Evolutionary conservation across 768 basidiomycete species (phyloP), one percentile per base, ranked within the genome.

Genomic region (Lactarius quietus): DNA sequence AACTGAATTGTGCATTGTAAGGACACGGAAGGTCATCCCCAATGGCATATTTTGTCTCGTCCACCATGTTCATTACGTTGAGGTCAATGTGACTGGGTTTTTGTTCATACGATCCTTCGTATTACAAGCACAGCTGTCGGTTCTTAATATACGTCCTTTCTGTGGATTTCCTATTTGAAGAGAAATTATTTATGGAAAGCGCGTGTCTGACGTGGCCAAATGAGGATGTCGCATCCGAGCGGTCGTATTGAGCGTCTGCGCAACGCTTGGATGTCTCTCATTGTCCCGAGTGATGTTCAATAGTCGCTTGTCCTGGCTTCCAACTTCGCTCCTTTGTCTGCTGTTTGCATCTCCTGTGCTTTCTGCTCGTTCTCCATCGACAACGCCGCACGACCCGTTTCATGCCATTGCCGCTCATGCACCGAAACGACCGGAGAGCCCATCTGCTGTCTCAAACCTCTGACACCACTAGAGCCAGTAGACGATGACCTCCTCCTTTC

Each of bases 401-500:
- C 80, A 82, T 58, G 81, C 81, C 3, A 78, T 93, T 45, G 79
- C 80, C 23, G 68, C 81, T 7, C 81, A 76, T 3, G 79, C 77
- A 7, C 80, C 80, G 7, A 84, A 80, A 68, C 77, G 75, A 23
- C 80, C 10, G 83, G 85, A 54, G 82, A 74, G 10, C 88, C 86
- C 3, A 70, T 90, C 58, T 93, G 90, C 76, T 89, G 88, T 71
- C 77, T 93, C 61, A 86, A 82, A 54, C 83, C 87, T 6, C 70
- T 82, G 48, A 74, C 75, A 1, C 72, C 74, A 0, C 71, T 76
- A 4, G 74, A 76, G 52, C 73, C 83, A 3, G 73, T 78, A 8
- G 86, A 86, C 58, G 86, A 87, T 68, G 85, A 87, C 59, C 75
- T 88, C 6, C 76, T 93, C 26, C 82, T 92, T 26, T 90, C 90